These are phyloP conservation scores for Eucalyptus melliodora DNA, from an alignment of 345 rosid species.

Conservation along the genomic window DNA sequence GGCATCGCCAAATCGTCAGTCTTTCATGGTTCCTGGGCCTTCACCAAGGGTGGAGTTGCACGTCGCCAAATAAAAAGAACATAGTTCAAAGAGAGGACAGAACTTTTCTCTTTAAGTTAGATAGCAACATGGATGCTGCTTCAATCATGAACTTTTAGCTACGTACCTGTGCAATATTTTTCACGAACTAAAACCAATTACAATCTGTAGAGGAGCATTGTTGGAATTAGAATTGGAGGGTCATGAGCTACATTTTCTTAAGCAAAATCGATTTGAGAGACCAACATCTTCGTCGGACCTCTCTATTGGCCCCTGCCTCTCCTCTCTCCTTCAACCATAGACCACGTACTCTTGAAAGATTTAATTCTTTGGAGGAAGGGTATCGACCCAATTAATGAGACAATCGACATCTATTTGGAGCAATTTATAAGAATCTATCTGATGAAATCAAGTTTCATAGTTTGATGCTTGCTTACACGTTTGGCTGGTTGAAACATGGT, in stretches of 20 bases:
- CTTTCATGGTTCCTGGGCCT: background rate
- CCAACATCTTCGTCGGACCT: background rate
- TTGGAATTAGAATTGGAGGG: background rate
- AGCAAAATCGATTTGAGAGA: background rate
- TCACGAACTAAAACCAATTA: background rate
- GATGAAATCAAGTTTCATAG: background rate
- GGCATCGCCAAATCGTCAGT: accelerated
- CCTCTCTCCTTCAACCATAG: background rate
- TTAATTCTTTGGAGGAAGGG: background rate
- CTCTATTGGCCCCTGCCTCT: accelerated
- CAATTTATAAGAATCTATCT: background rate
- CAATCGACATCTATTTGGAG: background rate
- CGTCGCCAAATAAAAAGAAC: background rate
- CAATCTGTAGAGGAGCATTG: background rate
- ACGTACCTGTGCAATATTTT: background rate
- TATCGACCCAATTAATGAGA: background rate
- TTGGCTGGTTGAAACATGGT: background rate
- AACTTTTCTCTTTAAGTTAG: background rate
- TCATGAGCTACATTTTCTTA: background rate
- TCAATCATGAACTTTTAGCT: background rate
- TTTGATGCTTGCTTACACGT: background rate
- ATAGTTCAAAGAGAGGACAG: background rate
- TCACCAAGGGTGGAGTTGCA: background rate
- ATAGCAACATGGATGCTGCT: background rate
- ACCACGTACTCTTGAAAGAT: background rate